Percentiles rank a stretch among this genome's conserved stretches.
These are phyloP conservation scores for Suillus clintonianus DNA, from an alignment of 768 basidiomycete species.

Conservation along the genomic window DNA sequence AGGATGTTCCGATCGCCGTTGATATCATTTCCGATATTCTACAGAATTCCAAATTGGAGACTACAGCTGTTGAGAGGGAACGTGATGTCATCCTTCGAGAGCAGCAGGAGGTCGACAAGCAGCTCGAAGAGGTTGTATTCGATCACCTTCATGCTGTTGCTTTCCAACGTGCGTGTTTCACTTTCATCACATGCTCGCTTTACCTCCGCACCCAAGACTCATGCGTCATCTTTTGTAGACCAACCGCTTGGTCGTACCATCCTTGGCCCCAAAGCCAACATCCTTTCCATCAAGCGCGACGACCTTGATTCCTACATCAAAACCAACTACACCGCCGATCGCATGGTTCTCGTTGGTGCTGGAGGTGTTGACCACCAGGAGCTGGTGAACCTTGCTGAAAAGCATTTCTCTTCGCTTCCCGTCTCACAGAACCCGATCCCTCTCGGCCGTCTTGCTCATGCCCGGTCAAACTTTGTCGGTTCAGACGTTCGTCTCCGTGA, in stretches of 20 bases:
- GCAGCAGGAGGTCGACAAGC: slow-evolving; percentile 99
- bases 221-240: slow-evolving; percentile 44
- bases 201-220: slow-evolving; percentile 4
- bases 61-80: slow-evolving; percentile 87
- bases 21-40: slow-evolving; percentile 99
- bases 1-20: slow-evolving; percentile 87
- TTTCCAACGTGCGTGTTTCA: slow-evolving; percentile 76
- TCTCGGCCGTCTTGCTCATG: slow-evolving; percentile 76
- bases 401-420: slow-evolving; percentile 89
- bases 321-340: slow-evolving; percentile 97
- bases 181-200: neutral
- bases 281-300: slow-evolving; percentile 89
- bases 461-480: slow-evolving; percentile 83
- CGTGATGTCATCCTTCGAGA: slow-evolving; percentile 95
- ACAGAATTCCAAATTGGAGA: slow-evolving; percentile 94
- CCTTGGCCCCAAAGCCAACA: slow-evolving; percentile 94
- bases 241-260: slow-evolving; percentile 97
- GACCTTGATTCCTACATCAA: slow-evolving; percentile 91
- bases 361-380: slow-evolving; percentile 92
- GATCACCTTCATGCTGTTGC: slow-evolving; percentile 97
- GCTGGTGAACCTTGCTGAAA: slow-evolving; percentile 92
- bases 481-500: slow-evolving; percentile 96
- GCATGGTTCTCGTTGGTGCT: slow-evolving; percentile 97
- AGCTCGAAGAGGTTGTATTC: slow-evolving; percentile 97
- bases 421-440: slow-evolving; percentile 86